Conservation (phyloP, 2,329 filamentous ascomycete species). For the Colletotrichum lupini region DNA sequence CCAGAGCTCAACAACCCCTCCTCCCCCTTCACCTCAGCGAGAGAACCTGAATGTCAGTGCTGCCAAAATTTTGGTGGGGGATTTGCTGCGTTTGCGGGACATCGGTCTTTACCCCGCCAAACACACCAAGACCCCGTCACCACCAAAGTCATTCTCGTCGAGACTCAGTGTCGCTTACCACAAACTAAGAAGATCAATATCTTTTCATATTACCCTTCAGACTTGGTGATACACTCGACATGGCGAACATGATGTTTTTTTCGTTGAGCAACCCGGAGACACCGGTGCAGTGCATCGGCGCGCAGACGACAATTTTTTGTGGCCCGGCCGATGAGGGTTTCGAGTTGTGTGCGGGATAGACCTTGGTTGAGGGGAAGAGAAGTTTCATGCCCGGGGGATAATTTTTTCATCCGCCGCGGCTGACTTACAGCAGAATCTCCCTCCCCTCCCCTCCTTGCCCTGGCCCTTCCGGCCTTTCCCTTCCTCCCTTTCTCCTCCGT, state of each 20-base stretch:
- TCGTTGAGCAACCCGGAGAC: not conserved
- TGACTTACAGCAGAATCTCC: not conserved
- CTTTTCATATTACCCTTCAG: not conserved
- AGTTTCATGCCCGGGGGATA: not conserved
- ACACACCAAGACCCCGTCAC: not conserved
- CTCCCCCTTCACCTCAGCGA: too few species aligned
- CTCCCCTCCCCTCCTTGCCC: not conserved
- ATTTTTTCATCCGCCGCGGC: not conserved
- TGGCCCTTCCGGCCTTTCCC: not conserved
- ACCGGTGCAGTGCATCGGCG: not conserved
- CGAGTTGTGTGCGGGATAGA: conserved; percentile 9
- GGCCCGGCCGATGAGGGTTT: conserved; percentile 14
- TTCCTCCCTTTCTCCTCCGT: not conserved
- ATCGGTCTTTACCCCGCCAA: not conserved
- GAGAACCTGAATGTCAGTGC: not conserved
- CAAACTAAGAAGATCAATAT: not conserved
- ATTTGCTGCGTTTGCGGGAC: not conserved
- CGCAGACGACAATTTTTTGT: not conserved
- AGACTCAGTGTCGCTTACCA: not conserved
- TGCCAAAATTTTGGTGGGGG: not conserved
- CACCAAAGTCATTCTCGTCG: not conserved
- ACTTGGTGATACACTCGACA: not conserved
- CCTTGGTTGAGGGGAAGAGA: conserved; percentile 3
- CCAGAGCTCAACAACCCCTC: not conserved
- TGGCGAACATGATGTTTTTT: not conserved